phyloP scores from a whole-genome alignment of 2,329 filamentous ascomycete genomes.

The Aspergillus terreus region DNA sequence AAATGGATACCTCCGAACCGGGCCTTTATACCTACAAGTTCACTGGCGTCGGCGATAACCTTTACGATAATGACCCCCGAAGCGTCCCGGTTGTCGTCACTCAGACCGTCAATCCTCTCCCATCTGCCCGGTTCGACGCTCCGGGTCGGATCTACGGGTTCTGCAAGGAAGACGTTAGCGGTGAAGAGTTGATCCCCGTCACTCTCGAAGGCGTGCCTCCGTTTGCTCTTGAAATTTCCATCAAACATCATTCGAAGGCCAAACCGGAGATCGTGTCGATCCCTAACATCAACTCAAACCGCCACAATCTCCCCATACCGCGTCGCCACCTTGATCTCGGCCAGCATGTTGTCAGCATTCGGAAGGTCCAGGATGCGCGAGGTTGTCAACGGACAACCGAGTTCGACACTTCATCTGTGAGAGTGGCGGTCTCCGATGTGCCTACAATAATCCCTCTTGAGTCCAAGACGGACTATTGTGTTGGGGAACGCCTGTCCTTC shows the following conservation, averaged over 20 bases:
- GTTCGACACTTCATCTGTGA: conserved; percentile 68
- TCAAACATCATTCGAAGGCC: conserved; percentile 82
- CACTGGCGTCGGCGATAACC: conserved; percentile 73
- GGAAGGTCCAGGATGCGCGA: conserved; percentile 80
- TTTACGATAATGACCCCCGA: conserved; percentile 72
- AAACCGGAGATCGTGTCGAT: conserved; percentile 79
- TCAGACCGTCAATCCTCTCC: conserved; percentile 80
- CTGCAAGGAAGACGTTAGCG: conserved; percentile 77
- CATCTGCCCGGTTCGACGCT: conserved; percentile 74
- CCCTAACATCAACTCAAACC: conserved; percentile 70
- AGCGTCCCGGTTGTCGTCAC: conserved; percentile 67
- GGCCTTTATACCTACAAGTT: conserved; percentile 87
- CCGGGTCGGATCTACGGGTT: conserved; percentile 94
- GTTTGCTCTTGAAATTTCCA: conserved; percentile 86
- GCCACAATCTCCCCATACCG: conserved; percentile 78
- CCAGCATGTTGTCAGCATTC: conserved; percentile 83
- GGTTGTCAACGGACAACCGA: conserved; percentile 81
- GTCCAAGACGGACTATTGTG: conserved; percentile 81
- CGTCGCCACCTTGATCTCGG: conserved; percentile 80
- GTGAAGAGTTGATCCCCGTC: conserved; percentile 85
- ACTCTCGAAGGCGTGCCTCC: conserved; percentile 77
- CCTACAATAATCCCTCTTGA: conserved; percentile 88
- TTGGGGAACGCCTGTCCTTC: conserved; percentile 91
- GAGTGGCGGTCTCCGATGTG: conserved; percentile 88
- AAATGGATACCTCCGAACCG: conserved; percentile 79